These are phyloP conservation scores for Phialophora verrucosa DNA, from an alignment of 2,329 filamentous ascomycete genomes.

Conservation along the genomic window DNA sequence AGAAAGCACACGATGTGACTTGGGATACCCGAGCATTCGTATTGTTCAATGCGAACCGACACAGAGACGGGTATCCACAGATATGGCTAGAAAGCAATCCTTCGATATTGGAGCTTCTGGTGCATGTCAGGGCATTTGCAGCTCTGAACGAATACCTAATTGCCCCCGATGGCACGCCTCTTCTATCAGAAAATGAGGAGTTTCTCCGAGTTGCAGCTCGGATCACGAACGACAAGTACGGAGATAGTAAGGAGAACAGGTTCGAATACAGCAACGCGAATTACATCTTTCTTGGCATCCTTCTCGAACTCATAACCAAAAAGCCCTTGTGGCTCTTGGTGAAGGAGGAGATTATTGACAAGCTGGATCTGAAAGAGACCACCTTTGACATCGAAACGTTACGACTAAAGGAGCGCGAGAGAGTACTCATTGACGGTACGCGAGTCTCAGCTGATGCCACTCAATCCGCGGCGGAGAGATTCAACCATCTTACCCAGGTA, in stretches of 20 bases:
- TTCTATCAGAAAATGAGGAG: neutral
- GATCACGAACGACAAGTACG: neutral
- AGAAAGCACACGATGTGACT: neutral
- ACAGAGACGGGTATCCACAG: neutral
- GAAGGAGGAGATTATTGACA: neutral
- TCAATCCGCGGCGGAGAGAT: neutral
- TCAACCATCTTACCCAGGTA: neutral
- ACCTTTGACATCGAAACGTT: neutral
- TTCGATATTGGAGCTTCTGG: neutral
- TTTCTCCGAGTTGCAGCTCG: neutral
- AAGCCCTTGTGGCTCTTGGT: neutral
- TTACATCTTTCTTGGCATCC: neutral
- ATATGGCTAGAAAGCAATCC: neutral
- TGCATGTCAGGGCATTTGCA: neutral
- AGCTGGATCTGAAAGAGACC: neutral
- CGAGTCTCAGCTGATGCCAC: slow-evolving; percentile 1
- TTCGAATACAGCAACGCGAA: slow-evolving; percentile 6
- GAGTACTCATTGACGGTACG: neutral
- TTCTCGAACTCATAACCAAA: neutral
- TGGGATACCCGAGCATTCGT: neutral
- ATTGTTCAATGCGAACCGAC: neutral
- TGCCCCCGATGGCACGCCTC: neutral
- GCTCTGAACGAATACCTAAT: neutral
- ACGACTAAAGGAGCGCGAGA: neutral
- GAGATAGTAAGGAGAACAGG: neutral